These are phyloP conservation scores for Pneumocystis murina DNA, from an alignment of 1,139 yeast species.

Conservation along the genomic window DNA sequence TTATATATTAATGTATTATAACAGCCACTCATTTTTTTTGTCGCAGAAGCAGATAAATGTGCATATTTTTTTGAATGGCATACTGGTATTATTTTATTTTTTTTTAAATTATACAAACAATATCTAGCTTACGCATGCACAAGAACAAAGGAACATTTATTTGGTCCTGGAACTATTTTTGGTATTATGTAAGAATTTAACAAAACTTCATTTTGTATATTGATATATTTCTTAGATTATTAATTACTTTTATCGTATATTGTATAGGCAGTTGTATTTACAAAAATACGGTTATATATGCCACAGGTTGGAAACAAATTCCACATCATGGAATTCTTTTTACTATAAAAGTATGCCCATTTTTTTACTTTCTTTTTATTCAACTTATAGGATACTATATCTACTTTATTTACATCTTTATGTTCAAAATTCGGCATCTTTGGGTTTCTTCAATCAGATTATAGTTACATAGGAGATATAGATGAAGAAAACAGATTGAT, in stretches of 20 bases:
- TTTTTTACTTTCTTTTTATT: background rate
- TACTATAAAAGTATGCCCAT: background rate
- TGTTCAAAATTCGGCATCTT: background rate
- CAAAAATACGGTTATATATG: background rate
- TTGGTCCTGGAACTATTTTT: background rate
- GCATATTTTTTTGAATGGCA: conserved; percentile 72
- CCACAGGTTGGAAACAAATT: background rate
- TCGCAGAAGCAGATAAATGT: conserved; percentile 64
- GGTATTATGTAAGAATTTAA: background rate
- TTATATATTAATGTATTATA: conserved; percentile 14
- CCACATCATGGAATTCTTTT: background rate
- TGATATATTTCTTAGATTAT: background rate
- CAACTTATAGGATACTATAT: background rate
- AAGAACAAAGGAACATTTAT: background rate
- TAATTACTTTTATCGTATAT: background rate
- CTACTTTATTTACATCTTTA: background rate
- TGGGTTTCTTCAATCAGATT: background rate
- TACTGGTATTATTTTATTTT: conserved; percentile 25
- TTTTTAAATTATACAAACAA: background rate
- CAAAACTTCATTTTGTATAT: background rate
- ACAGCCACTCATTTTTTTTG: conserved; percentile 52
- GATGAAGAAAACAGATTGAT: background rate
- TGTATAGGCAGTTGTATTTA: background rate
- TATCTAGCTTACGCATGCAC: background rate
- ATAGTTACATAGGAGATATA: background rate